These are phyloP conservation scores for Zymoseptoria pseudotritici DNA, from an alignment of 2,329 filamentous ascomycete species.

Conservation along the genomic window DNA sequence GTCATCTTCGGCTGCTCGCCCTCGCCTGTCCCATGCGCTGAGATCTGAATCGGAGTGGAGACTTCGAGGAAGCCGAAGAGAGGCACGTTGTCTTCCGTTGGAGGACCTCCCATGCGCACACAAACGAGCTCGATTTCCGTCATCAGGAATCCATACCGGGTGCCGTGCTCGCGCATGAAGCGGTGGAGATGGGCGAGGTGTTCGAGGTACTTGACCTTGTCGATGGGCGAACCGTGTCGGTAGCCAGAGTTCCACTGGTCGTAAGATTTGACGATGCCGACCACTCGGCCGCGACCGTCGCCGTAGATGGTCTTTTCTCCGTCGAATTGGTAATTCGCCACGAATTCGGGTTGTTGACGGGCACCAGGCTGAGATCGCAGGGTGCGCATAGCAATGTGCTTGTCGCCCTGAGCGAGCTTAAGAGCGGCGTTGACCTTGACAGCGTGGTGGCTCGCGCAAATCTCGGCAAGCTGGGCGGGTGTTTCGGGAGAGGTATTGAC, in stretches of 20 bases:
- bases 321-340: constrained; percentile 54
- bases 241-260: constrained; percentile 94
- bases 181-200: constrained; percentile 80
- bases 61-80: constrained; percentile 88
- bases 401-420: constrained; percentile 64
- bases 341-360: constrained; percentile 56
- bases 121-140: constrained; percentile 92
- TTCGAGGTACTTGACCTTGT: constrained; percentile 81
- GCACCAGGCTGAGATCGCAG: constrained; percentile 28
- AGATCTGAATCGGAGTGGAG: constrained; percentile 47
- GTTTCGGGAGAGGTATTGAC: constrained; percentile 59
- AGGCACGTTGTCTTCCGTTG: constrained; percentile 45
- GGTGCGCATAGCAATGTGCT: constrained; percentile 48
- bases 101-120: constrained; percentile 64
- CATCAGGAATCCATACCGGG: constrained; percentile 91
- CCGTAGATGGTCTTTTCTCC: constrained; percentile 42
- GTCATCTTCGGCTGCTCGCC: constrained; percentile 50
- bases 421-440: constrained; percentile 83
- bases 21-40: constrained; percentile 28
- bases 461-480: constrained; percentile 64
- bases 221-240: constrained; percentile 75
- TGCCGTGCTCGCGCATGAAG: constrained; percentile 87
- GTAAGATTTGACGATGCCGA: constrained; percentile 84
- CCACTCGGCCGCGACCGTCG: constrained; percentile 52
- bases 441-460: constrained; percentile 72